Conservation (phyloP, 1,284 basidiomycete species). For the Sutorius eximius region DNA sequence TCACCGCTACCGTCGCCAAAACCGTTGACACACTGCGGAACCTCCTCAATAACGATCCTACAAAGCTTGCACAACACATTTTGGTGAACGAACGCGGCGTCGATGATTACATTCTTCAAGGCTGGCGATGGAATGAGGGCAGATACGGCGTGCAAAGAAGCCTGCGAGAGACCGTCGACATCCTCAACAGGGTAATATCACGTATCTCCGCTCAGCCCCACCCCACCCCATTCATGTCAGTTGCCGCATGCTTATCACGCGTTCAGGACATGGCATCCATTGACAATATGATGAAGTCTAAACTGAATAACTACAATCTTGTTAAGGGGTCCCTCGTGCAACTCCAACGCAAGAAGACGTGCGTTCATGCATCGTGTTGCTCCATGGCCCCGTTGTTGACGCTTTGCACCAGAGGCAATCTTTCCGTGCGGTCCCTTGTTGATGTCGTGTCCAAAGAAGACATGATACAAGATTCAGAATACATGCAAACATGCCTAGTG, state of each 20-base stretch:
- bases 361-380: slow-evolving; percentile 32
- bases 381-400: slow-evolving; percentile 7
- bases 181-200: slow-evolving; percentile 69
- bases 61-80: slow-evolving; percentile 81
- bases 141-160: slow-evolving; percentile 82
- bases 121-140: slow-evolving; percentile 89
- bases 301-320: slow-evolving; percentile 89
- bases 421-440: slow-evolving; percentile 84
- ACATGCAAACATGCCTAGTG: slow-evolving; percentile 89
- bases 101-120: slow-evolving; percentile 77
- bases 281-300: slow-evolving; percentile 87
- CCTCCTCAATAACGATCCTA: slow-evolving; percentile 85
- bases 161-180: slow-evolving; percentile 79
- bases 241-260: slow-evolving; percentile 19
- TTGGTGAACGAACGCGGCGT: slow-evolving; percentile 81
- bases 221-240: slow-evolving; percentile 12
- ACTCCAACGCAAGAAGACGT: slow-evolving; percentile 95
- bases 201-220: slow-evolving; percentile 18
- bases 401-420: slow-evolving; percentile 72
- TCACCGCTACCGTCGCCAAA: slow-evolving; percentile 88
- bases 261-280: slow-evolving; percentile 85
- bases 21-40: slow-evolving; percentile 93
- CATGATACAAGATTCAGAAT: slow-evolving; percentile 87
- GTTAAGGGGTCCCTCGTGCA: slow-evolving; percentile 93
- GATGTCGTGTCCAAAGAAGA: slow-evolving; percentile 87